Evolutionary conservation across 2,329 filamentous ascomycete genomes (phyloP).

Genomic region (Plectosphaerella sp.): DNA sequence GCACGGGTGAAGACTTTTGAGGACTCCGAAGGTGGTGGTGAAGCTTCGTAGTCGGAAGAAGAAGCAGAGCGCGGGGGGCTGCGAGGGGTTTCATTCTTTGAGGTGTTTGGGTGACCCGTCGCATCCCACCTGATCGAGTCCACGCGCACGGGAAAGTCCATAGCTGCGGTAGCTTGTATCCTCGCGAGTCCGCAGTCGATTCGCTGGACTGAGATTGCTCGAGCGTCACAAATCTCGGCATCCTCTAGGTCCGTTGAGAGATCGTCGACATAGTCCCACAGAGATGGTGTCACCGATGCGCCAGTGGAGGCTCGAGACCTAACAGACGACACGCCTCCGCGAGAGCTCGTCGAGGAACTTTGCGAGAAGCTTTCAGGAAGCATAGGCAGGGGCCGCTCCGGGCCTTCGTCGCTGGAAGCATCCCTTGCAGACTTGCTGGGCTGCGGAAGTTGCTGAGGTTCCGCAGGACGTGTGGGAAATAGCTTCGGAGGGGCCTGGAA

Average conservation of each 20-base stretch:
- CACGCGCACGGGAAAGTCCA: too few relatives aligned
- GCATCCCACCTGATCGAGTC: too few relatives aligned
- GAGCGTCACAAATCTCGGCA: conserved; percentile 12
- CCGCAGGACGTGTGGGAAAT: conserved; percentile 7
- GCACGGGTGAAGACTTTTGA: neutral
- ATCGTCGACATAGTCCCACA: conserved; percentile 14
- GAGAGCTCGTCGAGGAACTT: conserved; percentile 12
- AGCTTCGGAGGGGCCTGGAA: conserved; percentile 26
- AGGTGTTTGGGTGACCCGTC: too few relatives aligned
- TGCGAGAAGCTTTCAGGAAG: conserved; percentile 17
- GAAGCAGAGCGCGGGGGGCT: conserved; percentile 6
- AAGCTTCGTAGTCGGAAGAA: conserved; percentile 16
- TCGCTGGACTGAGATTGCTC: too few relatives aligned
- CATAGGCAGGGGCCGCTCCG: conserved; percentile 21
- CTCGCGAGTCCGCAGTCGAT: too few relatives aligned
- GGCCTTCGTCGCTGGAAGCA: conserved; percentile 12
- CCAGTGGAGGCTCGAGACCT: neutral
- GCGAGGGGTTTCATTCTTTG: neutral
- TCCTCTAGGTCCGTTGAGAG: conserved; percentile 13
- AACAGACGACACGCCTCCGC: neutral
- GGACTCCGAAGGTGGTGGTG: neutral
- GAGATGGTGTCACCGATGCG: conserved; percentile 18
- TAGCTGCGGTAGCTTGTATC: too few relatives aligned
- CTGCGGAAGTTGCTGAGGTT: conserved; percentile 17
- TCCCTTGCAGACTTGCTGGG: conserved; percentile 25